Conservation (phyloP, 176 grass and related monocot species). For the Aegilops umbellulata region DNA sequence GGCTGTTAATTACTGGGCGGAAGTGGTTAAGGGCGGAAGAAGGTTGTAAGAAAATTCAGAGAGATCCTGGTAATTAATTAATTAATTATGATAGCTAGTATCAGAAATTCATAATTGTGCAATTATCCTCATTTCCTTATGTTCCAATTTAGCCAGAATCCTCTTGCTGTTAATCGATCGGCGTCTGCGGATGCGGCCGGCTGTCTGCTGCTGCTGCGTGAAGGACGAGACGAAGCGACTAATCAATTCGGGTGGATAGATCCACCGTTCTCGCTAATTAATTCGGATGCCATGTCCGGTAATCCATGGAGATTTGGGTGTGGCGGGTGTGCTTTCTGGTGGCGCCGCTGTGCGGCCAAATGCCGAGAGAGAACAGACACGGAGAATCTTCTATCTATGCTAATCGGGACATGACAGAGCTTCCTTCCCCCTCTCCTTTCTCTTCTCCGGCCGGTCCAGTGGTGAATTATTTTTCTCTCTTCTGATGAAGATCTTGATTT, state of each 20-base stretch:
- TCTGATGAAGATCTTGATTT: constrained; percentile 6
- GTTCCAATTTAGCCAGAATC: not conserved
- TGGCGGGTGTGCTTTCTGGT: constrained; percentile 23
- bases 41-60: constrained; percentile 26
- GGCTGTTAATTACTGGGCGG: constrained; percentile 17
- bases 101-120: constrained; percentile 14
- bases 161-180: not conserved
- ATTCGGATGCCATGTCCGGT: constrained; percentile 26
- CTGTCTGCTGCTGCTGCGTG: not conserved
- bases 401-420: constrained; percentile 27
- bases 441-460: not conserved
- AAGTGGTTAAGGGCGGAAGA: constrained; percentile 7
- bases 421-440: not conserved
- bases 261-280: constrained; percentile 2
- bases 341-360: not conserved
- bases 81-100: constrained; percentile 6
- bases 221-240: not conserved
- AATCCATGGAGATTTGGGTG: constrained; percentile 31
- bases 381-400: constrained; percentile 38
- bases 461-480: not conserved
- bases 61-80: constrained; percentile 18
- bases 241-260: not conserved
- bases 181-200: not conserved
- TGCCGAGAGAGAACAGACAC: constrained; percentile 30
- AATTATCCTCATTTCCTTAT: not conserved